These are phyloP conservation scores for Salicornia ramosissima DNA, from an alignment of 148 eudicot genomes.

Conservation along the genomic window DNA sequence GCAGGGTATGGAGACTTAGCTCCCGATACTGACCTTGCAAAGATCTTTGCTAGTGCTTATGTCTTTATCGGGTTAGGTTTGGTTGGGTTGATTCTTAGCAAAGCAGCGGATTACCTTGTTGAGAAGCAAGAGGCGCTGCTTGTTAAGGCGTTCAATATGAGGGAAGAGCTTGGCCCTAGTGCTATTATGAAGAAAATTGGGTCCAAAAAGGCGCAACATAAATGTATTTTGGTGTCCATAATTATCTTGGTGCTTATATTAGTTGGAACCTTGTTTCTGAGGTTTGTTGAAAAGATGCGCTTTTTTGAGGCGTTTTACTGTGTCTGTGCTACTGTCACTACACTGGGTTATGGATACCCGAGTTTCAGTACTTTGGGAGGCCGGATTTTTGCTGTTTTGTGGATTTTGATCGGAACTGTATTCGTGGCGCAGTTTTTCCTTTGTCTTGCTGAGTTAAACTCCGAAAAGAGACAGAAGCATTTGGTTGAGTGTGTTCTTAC, in stretches of 20 bases:
- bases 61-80: conserved; percentile 76
- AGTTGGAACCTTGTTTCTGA: conserved; percentile 51
- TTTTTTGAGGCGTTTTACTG: conserved; percentile 73
- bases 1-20: conserved; percentile 86
- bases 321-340: conserved; percentile 65
- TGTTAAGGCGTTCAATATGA: conserved; percentile 40
- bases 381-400: conserved; percentile 62
- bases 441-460: conserved; percentile 62
- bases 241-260: conserved; percentile 40
- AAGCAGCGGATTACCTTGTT: conserved; percentile 66
- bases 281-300: conserved; percentile 48
- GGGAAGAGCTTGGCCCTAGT: conserved; percentile 27
- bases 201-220: conserved; percentile 40
- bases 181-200: conserved; percentile 48
- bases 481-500: conserved; percentile 49
- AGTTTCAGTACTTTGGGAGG: conserved; percentile 68
- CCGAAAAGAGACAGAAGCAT: conserved; percentile 49
- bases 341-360: conserved; percentile 74
- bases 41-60: conserved; percentile 69
- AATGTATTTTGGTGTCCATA: conserved; percentile 32
- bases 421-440: conserved; percentile 61
- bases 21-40: conserved; percentile 39
- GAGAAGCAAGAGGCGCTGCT: conserved; percentile 68
- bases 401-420: conserved; percentile 66
- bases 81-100: conserved; percentile 45